A percentile compares a stretch with the other conserved stretches of the same genome.
phyloP scores from a whole-genome alignment of 345 rosid genomes.

The Salix viminalis region DNA sequence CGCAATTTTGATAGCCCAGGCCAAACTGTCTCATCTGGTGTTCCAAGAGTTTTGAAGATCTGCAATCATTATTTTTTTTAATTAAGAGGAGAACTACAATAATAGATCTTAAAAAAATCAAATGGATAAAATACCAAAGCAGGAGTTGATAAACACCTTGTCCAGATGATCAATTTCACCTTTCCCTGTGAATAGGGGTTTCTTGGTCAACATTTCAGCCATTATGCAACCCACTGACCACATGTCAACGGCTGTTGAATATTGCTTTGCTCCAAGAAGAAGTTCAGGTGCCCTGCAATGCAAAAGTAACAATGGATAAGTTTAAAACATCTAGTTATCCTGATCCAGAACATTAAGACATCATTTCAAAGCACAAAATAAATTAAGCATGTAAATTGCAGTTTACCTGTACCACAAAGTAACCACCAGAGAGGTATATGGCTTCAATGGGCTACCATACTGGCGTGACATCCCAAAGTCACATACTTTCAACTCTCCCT shows the following conservation, averaged over 20 bases:
- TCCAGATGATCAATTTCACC: conserved; percentile 64
- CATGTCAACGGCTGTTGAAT: conserved; percentile 89
- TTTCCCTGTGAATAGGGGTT: conserved; percentile 70
- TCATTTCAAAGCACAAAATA: not conserved
- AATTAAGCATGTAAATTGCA: not conserved
- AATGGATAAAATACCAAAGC: not conserved
- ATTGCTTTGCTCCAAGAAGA: conserved; percentile 65
- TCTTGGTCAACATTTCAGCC: conserved; percentile 75
- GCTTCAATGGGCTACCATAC: conserved; percentile 81
- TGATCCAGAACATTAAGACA: not conserved
- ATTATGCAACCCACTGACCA: conserved; percentile 94
- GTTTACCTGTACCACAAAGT: conserved; percentile 84
- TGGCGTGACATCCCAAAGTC: conserved; percentile 88
- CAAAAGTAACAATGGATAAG: conserved; percentile 8
- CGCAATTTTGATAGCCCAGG: conserved; percentile 64
- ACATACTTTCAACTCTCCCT: conserved; percentile 72
- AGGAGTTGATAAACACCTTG: conserved; percentile 40
- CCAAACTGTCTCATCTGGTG: conserved; percentile 68
- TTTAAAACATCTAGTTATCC: not conserved
- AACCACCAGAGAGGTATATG: conserved; percentile 71
- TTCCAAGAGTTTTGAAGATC: conserved; percentile 76
- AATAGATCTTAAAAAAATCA: not conserved
- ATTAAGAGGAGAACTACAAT: not conserved
- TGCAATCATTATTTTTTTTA: conserved; percentile 13
- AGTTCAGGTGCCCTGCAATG: conserved; percentile 80